phyloP scores from a whole-genome alignment of 208 protist species.

The Wallacemonas sp. region DNA sequence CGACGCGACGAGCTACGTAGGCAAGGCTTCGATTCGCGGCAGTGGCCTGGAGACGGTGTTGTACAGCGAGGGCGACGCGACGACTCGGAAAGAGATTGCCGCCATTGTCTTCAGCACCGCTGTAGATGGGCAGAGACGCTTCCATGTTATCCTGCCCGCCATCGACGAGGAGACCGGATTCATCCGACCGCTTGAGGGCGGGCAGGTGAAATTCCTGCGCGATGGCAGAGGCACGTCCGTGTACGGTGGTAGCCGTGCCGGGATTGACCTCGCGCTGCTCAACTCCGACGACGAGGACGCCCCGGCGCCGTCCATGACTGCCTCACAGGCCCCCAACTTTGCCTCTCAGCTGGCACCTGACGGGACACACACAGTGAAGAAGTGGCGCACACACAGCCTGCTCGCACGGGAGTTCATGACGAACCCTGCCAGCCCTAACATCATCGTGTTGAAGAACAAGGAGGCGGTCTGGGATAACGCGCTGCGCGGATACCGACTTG shows the following conservation, averaged over 20 bases:
- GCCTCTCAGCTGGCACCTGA: slow-evolving; percentile 1
- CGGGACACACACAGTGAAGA: slow-evolving; percentile 12
- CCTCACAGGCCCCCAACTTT: slow-evolving; percentile 15
- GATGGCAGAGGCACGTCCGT: slow-evolving; percentile 27
- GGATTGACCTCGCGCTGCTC: slow-evolving; percentile 25
- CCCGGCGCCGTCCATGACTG: slow-evolving; percentile 9
- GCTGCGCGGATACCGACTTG: slow-evolving; percentile 40
- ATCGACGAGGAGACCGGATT: slow-evolving; percentile 42
- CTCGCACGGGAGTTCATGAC: slow-evolving; percentile 27
- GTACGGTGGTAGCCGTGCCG: slow-evolving; percentile 31
- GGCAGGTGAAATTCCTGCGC: slow-evolving; percentile 38
- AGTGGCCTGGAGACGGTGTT: slow-evolving; percentile 36
- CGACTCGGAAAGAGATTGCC: slow-evolving; percentile 36
- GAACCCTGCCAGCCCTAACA: slow-evolving; percentile 25
- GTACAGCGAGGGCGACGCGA: slow-evolving; percentile 42
- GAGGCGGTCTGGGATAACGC: slow-evolving; percentile 36
- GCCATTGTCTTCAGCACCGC: slow-evolving; percentile 27
- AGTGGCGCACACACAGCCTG: slow-evolving; percentile 21
- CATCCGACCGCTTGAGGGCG: slow-evolving; percentile 41
- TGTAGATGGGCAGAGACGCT: slow-evolving; percentile 27
- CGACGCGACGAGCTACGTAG: slow-evolving; percentile 39
- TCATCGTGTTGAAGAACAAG: slow-evolving; percentile 43
- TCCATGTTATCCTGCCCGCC: slow-evolving; percentile 44
- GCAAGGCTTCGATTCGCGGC: slow-evolving; percentile 29
- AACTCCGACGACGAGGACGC: slow-evolving; percentile 29